Conservation (phyloP, 176 grass and related monocot genomes). For the Stipa capillata region DNA sequence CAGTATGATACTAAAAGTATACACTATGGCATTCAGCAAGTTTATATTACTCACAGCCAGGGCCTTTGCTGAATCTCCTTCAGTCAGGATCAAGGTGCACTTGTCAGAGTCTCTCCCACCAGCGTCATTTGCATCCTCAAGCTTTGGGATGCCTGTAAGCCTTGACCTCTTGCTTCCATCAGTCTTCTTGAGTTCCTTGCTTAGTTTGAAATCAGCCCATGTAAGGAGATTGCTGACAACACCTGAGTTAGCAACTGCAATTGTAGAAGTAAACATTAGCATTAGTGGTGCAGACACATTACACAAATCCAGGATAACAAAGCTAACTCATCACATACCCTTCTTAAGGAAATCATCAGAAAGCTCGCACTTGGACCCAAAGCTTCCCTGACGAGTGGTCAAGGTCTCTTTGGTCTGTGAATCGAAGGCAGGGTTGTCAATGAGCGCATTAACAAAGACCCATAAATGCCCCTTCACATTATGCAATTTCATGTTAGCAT, state of each 20-base stretch:
- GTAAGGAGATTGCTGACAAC: constrained; percentile 59
- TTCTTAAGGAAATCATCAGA: constrained; percentile 57
- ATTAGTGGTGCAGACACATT: background rate
- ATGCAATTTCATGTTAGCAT: constrained; percentile 76
- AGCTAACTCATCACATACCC: constrained; percentile 22
- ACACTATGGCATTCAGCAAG: background rate
- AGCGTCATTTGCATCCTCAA: constrained; percentile 95
- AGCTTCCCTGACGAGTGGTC: constrained; percentile 77
- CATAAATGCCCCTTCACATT: constrained; percentile 73
- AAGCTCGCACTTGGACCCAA: constrained; percentile 80
- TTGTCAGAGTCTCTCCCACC: constrained; percentile 61
- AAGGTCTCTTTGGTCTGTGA: constrained; percentile 96
- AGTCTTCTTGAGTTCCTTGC: constrained; percentile 90
- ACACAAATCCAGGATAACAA: background rate
- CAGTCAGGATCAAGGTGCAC: constrained; percentile 90
- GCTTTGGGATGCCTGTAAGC: constrained; percentile 66
- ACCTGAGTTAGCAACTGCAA: constrained; percentile 57
- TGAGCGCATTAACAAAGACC: constrained; percentile 88
- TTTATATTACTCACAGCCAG: constrained; percentile 55
- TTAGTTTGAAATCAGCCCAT: constrained; percentile 89
- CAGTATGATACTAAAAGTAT: background rate
- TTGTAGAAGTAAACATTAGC: background rate
- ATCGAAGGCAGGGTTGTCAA: constrained; percentile 94
- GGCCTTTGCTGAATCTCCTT: constrained; percentile 97
- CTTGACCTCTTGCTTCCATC: constrained; percentile 71